Base-by-base conservation (phyloP, 2,329 filamentous ascomycete species). In the Arthrobotrys iridis region DNA sequence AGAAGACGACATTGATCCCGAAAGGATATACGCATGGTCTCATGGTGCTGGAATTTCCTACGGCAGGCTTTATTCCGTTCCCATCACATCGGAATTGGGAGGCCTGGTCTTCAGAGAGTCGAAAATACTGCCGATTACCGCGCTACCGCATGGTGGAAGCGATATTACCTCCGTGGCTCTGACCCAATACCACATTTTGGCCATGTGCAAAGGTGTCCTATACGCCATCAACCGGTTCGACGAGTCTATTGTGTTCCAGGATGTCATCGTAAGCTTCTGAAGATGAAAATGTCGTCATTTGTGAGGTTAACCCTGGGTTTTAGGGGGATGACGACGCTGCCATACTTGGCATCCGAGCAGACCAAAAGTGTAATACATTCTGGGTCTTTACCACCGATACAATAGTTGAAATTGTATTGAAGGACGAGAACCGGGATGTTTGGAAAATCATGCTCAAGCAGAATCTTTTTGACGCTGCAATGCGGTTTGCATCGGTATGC, bases 291-390 rank as follows among this genome's bases (percentile, higher is more conserved):
- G 13, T 28, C 59, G 4, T 15, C 28, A 24, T 13, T 7, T 7
- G 2, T 5, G 22, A 30, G 20, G n/a, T 28, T 76, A 18, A 64
- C 24, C 15, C 6, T n/a, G n/a, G 15, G 26, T 24, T 20, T 4
- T 64, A 76, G 71, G 65, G 28, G 11, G 91, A 94, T 65, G 87
- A 88, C 3, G 91, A 91, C 0, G 91, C 97, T 79, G 89, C 86
- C 79, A 88, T 90, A 3, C 84, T 99, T n/a, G 93, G 92, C 0
- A 87, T 99, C 15, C 90, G 93, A 58, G 90, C 94, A 6, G 95
- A 99, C 82, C 87, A 91, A 75, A 94, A 95, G 82, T 97, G 97
- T 84, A 96, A 94, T 80, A 99, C 95, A 0, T 97, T 94, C 81
- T 99, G 96, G 95, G 86, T 99, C 1, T 96, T 98, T 80, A 98